Base-by-base conservation (phyloP, 2,329 filamentous ascomycete species). In the Neurospora sp. region DNA sequence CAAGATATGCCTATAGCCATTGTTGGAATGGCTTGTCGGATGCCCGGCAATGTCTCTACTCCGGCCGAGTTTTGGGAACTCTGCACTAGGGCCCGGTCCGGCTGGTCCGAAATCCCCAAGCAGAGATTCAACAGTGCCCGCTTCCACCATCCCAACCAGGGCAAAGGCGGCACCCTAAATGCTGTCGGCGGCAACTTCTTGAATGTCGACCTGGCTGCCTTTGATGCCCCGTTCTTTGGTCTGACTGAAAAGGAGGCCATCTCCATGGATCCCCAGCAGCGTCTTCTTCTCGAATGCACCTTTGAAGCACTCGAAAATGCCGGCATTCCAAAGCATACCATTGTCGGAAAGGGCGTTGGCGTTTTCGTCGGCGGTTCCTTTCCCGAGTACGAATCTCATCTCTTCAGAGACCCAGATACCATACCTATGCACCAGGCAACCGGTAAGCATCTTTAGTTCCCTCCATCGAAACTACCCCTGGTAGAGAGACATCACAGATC, bases 291-390 rank as follows among this genome's bases (percentile, higher is more conserved):
- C 1, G 85, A 87, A 74, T 85, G 83, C 71, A 82, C 84, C 0
- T 87, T 84, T 71, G 85, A 87, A 74, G 84, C 84, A 0, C 77
- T 87, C 10, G 85, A 87, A 73, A 85, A 82, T 70, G 84, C 84
- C 1, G 85, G 84, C 9, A 79, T 85, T 19, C 80, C 83, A 8
- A 83, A 82, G 73, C 82, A 84, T 38, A 74, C 76, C 8, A 80
- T 86, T 43, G 79, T 84, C 1, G 84, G 84, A 5, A 79, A 81
- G 69, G 80, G 84, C 62, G 82, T 84, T 36, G 84, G 83, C 15
- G 84, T 86, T 9, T 86, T 84, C 71, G 77, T 85, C 8, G 85
- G 84, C 7, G 81, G 81, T 11, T 80, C 79, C 3, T 80, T 82
- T 33, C 81, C 83, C 2, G 84, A 86, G 73, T 86, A 86, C 72